Conservation (phyloP, 192 early-diverging fungal species). For the Diversispora eburnea region DNA sequence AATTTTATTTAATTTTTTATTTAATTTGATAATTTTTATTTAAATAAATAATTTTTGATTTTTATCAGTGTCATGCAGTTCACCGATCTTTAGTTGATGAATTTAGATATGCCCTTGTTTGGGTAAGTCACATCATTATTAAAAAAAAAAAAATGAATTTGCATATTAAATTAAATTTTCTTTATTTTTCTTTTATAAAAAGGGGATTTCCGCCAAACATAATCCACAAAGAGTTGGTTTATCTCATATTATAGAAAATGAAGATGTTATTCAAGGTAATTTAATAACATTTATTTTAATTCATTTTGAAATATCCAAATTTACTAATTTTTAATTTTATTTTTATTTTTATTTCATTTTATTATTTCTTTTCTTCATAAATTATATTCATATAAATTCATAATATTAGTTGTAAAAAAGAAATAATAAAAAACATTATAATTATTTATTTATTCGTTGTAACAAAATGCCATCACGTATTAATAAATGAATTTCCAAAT, state of each 20-base stretch:
- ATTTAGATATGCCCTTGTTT: constrained; percentile 96
- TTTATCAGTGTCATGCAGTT: constrained; percentile 67
- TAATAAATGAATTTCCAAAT: constrained; percentile 1
- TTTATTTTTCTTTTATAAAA: neutral
- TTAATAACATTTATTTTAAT: neutral
- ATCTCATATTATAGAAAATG: constrained; percentile 78
- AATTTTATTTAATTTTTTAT: constrained; percentile 8
- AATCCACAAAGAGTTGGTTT: constrained; percentile 94
- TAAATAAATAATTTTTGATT: neutral
- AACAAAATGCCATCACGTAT: constrained; percentile 10
- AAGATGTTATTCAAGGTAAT: constrained; percentile 76
- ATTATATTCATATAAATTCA: too few relatives aligned
- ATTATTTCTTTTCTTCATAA: too few relatives aligned
- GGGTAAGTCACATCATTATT: constrained; percentile 50
- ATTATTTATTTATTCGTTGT: too few relatives aligned
- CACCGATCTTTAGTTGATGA: constrained; percentile 83
- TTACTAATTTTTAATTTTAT: neutral
- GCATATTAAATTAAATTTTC: neutral
- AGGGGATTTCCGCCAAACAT: constrained; percentile 89
- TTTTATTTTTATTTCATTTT: neutral
- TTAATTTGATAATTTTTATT: too few relatives aligned
- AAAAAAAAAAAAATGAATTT: neutral
- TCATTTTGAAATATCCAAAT: neutral
- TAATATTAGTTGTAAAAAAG: too few relatives aligned
- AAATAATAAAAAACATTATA: too few relatives aligned